Base-by-base conservation (phyloP, 2,329 filamentous ascomycete genomes). In the Aphanoascus verrucosus region DNA sequence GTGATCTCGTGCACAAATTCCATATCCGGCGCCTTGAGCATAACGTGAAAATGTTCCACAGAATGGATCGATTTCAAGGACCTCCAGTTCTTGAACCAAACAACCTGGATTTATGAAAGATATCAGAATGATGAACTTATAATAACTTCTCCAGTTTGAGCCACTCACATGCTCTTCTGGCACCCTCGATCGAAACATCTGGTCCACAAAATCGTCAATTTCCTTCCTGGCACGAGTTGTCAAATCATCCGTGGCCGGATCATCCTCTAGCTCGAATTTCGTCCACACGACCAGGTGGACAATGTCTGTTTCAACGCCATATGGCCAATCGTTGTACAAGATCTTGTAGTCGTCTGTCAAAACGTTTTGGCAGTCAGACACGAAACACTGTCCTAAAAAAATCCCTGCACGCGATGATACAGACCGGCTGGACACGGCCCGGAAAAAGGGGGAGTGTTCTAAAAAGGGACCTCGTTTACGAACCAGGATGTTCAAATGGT, bases 1-100 rank as follows among this genome's bases (percentile, higher is more conserved):
- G 88, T 95, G 57, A 95, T 77, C 53, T 81, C 72, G 49, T 73
- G 72, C 44, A 95, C 69, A 60, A 94, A 88, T 2, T 73, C 76
- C 38, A 75, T 73, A 61, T 91, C 83, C 0, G 89, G 84, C 60
- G 87, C 77, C 66, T 84, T 86, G 52, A 96, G 74, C 40, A 81
- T 64, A 17, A 81, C 69, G 67, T 81, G 78, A 11, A 81, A 69
- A 69, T 81, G 78, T 60, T 81, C 78, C 41, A 81, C 64, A 0
- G 75, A 75, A 54, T 78, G 69, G 38, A 84, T 78, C 59, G 78
- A 82, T 66, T 83, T 80, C 64, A 83, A 61, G 37, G 72, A 74
- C 14, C 74, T 76, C 72, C 78, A 81, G 60, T 83, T 84, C 71
- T 82, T 82, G 62, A 83, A 84, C 81, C 81, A 84, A 52, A 80